These are phyloP conservation scores for Podila horticola DNA, from an alignment of 192 early-diverging fungal species.

Conservation along the genomic window DNA sequence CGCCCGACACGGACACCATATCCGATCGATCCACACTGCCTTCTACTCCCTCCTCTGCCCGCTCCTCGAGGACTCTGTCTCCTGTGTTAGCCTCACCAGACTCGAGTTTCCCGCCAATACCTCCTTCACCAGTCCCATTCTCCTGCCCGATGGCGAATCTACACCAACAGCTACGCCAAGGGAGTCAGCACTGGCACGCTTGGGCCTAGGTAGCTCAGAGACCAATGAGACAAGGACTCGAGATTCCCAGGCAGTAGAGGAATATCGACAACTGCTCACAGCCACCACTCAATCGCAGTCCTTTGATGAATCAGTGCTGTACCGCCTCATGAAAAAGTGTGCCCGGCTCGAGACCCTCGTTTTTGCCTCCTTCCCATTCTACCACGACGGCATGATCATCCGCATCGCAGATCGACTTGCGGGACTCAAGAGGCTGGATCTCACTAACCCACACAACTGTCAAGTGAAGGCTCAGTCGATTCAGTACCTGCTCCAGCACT, in stretches of 20 bases:
- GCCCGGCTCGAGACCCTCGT: constrained; percentile 11
- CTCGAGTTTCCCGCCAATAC: constrained; percentile 18
- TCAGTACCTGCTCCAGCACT: constrained; percentile 24
- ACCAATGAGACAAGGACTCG: constrained; percentile 2
- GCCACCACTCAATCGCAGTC: neutral
- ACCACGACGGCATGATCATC: constrained; percentile 21
- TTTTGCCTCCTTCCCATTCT: constrained; percentile 30
- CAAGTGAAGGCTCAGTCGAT: constrained; percentile 20
- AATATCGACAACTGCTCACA: too few relatives aligned
- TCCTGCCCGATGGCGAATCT: too few relatives aligned
- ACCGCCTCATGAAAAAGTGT: constrained; percentile 17
- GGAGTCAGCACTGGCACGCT: neutral
- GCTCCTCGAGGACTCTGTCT: neutral
- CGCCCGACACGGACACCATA: neutral
- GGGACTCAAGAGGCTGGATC: constrained; percentile 16
- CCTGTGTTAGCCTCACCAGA: constrained; percentile 4
- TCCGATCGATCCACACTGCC: constrained; percentile 15
- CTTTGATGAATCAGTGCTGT: constrained; percentile 20
- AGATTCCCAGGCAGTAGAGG: neutral
- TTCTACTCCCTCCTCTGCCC: constrained; percentile 15
- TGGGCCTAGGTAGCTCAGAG: neutral
- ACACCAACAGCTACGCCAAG: neutral
- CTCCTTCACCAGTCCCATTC: constrained; percentile 15
- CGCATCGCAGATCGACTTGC: constrained; percentile 12
- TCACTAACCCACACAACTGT: constrained; percentile 24